phyloP scores from a whole-genome alignment of 2,329 filamentous ascomycete genomes.

The Akanthomyces uredinophilus region DNA sequence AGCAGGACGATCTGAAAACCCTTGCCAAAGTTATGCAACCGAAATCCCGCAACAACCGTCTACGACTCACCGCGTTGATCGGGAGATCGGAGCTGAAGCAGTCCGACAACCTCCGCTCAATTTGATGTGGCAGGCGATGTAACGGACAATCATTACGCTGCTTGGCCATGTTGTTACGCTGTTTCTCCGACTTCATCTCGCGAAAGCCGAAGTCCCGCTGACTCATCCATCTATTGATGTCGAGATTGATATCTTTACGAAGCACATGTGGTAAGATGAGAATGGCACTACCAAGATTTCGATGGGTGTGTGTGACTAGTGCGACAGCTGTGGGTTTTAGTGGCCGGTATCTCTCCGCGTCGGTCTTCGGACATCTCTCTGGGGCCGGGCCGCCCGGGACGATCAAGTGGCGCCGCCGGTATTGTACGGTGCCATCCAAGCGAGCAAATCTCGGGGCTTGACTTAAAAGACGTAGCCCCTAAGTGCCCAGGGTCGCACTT shows the following conservation, averaged over 20 bases:
- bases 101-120: not conserved
- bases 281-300: not conserved
- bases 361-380: slow-evolving; percentile 5
- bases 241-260: not conserved
- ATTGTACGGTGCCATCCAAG: not conserved
- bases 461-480: not conserved
- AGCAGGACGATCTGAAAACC: too few species aligned
- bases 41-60: not conserved
- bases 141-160: not conserved
- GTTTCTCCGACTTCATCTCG: not conserved
- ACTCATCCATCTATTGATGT: not conserved
- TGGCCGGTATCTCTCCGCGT: not conserved
- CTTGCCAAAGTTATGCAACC: not conserved
- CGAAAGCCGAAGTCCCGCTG: not conserved
- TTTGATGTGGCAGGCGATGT: too few species aligned
- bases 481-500: not conserved
- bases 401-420: not conserved
- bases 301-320: not conserved
- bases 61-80: not conserved
- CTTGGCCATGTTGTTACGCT: not conserved
- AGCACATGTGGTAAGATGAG: not conserved
- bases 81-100: not conserved
- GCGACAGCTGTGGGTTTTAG: not conserved
- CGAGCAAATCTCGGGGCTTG: not conserved
- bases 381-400: slow-evolving; percentile 2